Evolutionary conservation across 2,329 filamentous ascomycete species (phyloP).

Genomic region (Clonostachys rosea): DNA sequence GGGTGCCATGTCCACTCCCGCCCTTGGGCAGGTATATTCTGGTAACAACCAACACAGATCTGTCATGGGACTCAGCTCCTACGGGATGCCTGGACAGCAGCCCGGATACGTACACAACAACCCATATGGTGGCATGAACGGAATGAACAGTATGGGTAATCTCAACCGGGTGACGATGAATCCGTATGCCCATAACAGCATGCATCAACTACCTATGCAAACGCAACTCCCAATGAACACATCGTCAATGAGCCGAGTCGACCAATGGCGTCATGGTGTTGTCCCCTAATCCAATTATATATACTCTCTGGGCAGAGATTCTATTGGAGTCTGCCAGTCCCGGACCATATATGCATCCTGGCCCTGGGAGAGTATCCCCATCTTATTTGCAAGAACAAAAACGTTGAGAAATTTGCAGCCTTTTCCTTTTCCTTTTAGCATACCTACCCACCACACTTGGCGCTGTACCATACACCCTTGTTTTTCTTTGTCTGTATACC

Average conservation of each 20-base stretch:
- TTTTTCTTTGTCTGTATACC: too few relatives aligned
- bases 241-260: conserved; percentile 25
- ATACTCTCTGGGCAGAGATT: not conserved
- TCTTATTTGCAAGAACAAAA: too few relatives aligned
- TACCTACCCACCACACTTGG: too few relatives aligned
- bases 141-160: conserved; percentile 7
- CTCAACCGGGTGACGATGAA: not conserved
- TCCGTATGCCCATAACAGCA: conserved; percentile 8
- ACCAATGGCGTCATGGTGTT: conserved; percentile 36
- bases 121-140: conserved; percentile 11
- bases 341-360: not conserved
- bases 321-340: not conserved
- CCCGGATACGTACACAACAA: not conserved
- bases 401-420: too few relatives aligned
- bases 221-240: conserved; percentile 11
- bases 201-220: conserved; percentile 8
- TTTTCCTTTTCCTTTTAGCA: too few relatives aligned
- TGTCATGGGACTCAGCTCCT: conserved; percentile 21
- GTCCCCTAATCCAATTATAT: conserved; percentile 13
- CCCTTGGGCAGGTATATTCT: conserved; percentile 11
- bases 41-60: conserved; percentile 13
- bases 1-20: conserved; percentile 16
- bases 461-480: too few relatives aligned
- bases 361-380: not conserved
- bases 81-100: conserved; percentile 16